phyloP scores from a whole-genome alignment of 495 filamentous ascomycete species.

The Clohesyomyces aquaticus region DNA sequence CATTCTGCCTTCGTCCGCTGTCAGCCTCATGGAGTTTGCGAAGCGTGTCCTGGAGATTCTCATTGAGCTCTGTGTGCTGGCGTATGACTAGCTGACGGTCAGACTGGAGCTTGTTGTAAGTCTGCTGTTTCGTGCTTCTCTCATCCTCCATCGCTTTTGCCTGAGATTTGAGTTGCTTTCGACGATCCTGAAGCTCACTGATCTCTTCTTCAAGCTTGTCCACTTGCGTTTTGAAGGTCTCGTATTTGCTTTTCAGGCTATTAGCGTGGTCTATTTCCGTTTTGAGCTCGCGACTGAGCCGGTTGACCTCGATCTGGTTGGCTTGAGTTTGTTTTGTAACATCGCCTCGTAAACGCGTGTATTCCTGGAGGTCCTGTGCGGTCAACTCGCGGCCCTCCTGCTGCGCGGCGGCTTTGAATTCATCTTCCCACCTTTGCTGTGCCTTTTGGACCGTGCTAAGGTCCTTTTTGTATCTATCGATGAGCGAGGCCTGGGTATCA shows the following conservation, averaged over 20 bases:
- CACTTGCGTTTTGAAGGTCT: conserved; percentile 70
- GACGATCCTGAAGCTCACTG: conserved; percentile 68
- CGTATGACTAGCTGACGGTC: conserved; percentile 79
- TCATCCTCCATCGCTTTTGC: conserved; percentile 72
- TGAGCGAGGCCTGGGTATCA: conserved; percentile 65
- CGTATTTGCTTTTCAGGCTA: conserved; percentile 83
- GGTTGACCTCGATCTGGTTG: conserved; percentile 82
- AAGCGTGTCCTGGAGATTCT: conserved; percentile 81
- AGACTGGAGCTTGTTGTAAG: conserved; percentile 77
- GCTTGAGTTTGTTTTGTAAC: conserved; percentile 81
- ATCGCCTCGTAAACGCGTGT: conserved; percentile 81
- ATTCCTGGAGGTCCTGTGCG: conserved; percentile 85
- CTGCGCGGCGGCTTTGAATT: conserved; percentile 80
- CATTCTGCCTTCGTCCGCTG: conserved; percentile 78
- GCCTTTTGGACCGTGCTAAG: conserved; percentile 85
- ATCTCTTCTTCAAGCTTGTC: conserved; percentile 75
- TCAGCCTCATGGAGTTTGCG: conserved; percentile 80
- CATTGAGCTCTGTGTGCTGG: conserved; percentile 82
- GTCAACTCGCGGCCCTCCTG: conserved; percentile 84
- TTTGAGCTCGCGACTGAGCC: conserved; percentile 79
- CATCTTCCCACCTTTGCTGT: conserved; percentile 82
- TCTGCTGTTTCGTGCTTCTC: conserved; percentile 88
- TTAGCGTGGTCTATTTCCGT: conserved; percentile 88
- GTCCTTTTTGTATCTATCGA: conserved; percentile 76
- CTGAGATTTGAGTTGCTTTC: conserved; percentile 58